Evolutionary conservation across 2,329 filamentous ascomycete species (phyloP).

Genomic region (Neonectria faginata): DNA sequence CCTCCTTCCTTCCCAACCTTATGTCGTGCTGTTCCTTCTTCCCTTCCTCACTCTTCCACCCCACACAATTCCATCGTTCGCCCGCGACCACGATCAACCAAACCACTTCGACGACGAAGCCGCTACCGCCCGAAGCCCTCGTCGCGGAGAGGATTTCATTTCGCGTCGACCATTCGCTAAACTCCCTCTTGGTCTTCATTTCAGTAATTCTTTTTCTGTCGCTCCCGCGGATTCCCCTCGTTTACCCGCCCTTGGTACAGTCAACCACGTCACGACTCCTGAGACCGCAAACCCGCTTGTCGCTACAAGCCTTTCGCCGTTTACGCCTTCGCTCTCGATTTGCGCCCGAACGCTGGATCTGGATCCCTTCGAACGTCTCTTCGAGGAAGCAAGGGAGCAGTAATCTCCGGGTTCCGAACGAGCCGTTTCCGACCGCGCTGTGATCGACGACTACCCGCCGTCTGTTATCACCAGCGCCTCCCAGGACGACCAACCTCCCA

Average conservation of each 20-base stretch:
- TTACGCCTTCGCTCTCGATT: conserved; percentile 2
- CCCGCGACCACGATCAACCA: conserved; percentile 38
- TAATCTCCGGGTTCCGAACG: conserved; percentile 11
- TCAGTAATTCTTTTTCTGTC: conserved; percentile 37
- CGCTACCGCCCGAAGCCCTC: conserved; percentile 38
- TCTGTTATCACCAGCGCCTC: conserved; percentile 12
- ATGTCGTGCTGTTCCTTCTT: conserved; percentile 33
- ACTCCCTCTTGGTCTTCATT: conserved; percentile 32
- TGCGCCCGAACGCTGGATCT: not conserved
- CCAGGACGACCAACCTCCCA: conserved; percentile 22
- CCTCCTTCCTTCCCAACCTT: conserved; percentile 30
- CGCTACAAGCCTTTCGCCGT: not conserved
- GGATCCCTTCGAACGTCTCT: conserved; percentile 6
- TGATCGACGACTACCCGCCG: conserved; percentile 13
- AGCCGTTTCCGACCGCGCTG: conserved; percentile 11
- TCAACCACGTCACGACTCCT: conserved; percentile 34
- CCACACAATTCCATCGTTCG: conserved; percentile 40
- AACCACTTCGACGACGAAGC: conserved; percentile 43
- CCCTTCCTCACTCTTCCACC: conserved; percentile 36
- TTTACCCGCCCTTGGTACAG: conserved; percentile 28
- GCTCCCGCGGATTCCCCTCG: conserved; percentile 40
- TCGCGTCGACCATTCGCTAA: conserved; percentile 44
- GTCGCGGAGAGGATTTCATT: conserved; percentile 44
- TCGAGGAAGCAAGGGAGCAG: conserved; percentile 8
- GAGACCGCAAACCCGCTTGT: conserved; percentile 25